A percentile compares a stretch with the other conserved stretches of the same genome.
Evolutionary conservation across 805 yeast species (phyloP).

Genomic region (Saccharomycopsis capsularis): DNA sequence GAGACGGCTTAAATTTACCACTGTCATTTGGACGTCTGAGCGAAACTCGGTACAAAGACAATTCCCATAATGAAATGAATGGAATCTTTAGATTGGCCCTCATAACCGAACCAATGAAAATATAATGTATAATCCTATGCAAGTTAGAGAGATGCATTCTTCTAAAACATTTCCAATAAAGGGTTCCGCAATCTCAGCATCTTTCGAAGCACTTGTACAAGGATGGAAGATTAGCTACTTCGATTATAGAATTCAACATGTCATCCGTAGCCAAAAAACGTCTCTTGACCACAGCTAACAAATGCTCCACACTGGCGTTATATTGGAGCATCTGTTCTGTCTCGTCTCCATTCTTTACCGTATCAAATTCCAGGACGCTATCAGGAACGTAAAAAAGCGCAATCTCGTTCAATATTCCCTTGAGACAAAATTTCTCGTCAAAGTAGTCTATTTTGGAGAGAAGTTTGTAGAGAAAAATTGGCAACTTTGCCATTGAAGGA

Average conservation of each 20-base stretch:
- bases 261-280: conserved; percentile 57
- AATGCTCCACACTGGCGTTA: conserved; percentile 40
- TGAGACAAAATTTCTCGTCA: conserved; percentile 62
- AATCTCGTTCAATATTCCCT: conserved; percentile 57
- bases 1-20: too few relatives aligned
- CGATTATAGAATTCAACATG: conserved; percentile 53
- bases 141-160: too few relatives aligned
- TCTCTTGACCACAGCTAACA: conserved; percentile 61
- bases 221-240: conserved; percentile 88
- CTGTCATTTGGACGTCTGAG: too few relatives aligned
- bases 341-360: conserved; percentile 25
- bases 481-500: conserved; percentile 59
- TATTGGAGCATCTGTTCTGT: conserved; percentile 29
- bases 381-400: conserved; percentile 72
- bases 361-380: conserved; percentile 21
- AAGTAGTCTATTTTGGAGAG: conserved; percentile 56
- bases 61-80: too few relatives aligned
- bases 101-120: too few relatives aligned
- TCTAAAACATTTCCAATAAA: too few relatives aligned
- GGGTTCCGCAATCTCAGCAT: too few relatives aligned
- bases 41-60: too few relatives aligned
- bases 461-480: conserved; percentile 57
- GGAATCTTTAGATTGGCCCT: too few relatives aligned
- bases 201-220: conserved; percentile 88
- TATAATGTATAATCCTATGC: too few relatives aligned